Evolutionary conservation across 805 yeast genomes (phyloP).

Genomic region (Crinitomyces ghanaensis): DNA sequence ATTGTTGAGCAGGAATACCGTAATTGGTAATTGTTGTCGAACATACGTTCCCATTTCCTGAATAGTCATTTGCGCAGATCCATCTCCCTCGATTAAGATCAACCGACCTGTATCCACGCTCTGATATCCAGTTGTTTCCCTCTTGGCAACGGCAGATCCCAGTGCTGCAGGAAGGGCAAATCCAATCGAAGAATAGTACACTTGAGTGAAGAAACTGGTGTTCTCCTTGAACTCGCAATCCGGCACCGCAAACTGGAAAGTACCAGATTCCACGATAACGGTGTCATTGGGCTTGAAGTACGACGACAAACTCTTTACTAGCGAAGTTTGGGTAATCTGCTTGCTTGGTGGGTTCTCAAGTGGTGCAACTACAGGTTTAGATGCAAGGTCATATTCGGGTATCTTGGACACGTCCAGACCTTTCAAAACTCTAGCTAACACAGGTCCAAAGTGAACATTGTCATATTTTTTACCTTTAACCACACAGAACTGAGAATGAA

Average conservation of each 20-base stretch:
- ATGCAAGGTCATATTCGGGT: constrained; percentile 13
- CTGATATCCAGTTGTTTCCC: constrained; percentile 27
- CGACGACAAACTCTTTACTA: constrained; percentile 32
- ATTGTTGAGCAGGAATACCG: constrained; percentile 68
- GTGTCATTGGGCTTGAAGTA: constrained; percentile 53
- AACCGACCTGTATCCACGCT: constrained; percentile 52
- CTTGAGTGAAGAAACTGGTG: constrained; percentile 42
- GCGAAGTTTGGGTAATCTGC: constrained; percentile 30
- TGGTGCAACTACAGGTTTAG: constrained; percentile 24
- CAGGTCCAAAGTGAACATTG: constrained; percentile 38
- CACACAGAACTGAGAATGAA: constrained; percentile 44
- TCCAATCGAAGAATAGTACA: constrained; percentile 78
- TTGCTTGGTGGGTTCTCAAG: constrained; percentile 13
- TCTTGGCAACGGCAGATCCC: constrained; percentile 67
- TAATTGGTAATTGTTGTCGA: constrained; percentile 49
- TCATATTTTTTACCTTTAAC: constrained; percentile 33
- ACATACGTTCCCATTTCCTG: constrained; percentile 68
- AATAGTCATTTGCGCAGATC: constrained; percentile 88
- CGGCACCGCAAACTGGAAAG: constrained; percentile 66
- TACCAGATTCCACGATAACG: constrained; percentile 73
- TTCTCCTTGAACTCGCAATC: constrained; percentile 52
- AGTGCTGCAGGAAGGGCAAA: constrained; percentile 78
- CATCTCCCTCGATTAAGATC: constrained; percentile 77
- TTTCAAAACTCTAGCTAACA: constrained; percentile 34
- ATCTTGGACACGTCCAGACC: constrained; percentile 26